Percentiles rank a stretch among this genome's conserved stretches.
Evolutionary conservation across 352 stramenopile species (phyloP).

Genomic region (Globisporangium mamillatum): DNA sequence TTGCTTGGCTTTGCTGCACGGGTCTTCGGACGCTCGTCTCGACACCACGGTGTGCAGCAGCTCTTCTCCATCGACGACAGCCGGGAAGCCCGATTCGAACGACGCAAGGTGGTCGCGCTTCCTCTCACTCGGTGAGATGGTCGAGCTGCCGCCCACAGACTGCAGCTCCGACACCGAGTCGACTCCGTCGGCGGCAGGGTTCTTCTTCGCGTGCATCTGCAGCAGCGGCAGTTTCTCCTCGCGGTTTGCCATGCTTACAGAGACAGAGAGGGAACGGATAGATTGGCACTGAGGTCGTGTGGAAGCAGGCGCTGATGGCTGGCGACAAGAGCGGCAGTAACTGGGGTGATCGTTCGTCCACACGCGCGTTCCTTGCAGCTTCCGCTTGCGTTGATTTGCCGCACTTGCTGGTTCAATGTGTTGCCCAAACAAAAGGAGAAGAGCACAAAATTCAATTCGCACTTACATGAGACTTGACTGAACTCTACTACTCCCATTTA

Average conservation of each 20-base stretch:
- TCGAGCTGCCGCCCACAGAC: neutral
- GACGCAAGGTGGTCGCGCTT: slow-evolving; percentile 21
- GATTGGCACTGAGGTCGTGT: neutral
- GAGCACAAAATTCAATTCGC: neutral
- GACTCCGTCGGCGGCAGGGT: neutral
- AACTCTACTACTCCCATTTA: neutral
- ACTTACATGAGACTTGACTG: neutral
- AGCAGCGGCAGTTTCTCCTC: slow-evolving; percentile 11
- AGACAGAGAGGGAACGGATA: too few species aligned
- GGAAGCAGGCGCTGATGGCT: neutral
- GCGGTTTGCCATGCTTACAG: neutral
- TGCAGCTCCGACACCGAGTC: neutral
- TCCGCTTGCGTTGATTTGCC: neutral
- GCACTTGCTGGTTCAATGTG: neutral
- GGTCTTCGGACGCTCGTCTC: slow-evolving; percentile 4
- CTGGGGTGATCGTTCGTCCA: neutral
- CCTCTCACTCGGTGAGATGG: slow-evolving; percentile 3
- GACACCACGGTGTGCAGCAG: slow-evolving; percentile 12
- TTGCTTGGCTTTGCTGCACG: slow-evolving; percentile 16
- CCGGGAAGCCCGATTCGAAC: slow-evolving; percentile 22
- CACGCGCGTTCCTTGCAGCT: neutral
- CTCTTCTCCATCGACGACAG: slow-evolving; percentile 21
- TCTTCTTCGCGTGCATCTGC: neutral
- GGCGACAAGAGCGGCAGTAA: neutral
- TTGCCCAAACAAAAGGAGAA: neutral